Evolutionary conservation across 2,329 filamentous ascomycete genomes (phyloP).

Genomic region (Botrytis deweyae): DNA sequence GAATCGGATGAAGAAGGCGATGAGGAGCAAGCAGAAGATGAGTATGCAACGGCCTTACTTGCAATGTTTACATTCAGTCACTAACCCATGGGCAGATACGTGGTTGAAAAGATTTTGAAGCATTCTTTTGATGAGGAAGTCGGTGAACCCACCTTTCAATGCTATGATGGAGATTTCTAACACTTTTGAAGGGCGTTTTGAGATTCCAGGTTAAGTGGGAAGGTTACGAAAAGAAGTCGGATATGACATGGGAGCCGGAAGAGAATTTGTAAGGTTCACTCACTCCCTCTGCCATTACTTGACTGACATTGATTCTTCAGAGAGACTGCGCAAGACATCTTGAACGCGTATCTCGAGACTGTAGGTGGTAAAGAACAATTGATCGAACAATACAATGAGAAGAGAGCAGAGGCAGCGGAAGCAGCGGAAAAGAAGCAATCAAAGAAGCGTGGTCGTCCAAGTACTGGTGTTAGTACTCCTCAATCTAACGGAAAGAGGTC

Average conservation of each 20-base stretch:
- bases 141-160: slow-evolving; percentile 30
- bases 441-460: slow-evolving; percentile 58
- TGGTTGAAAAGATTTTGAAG: slow-evolving; percentile 70
- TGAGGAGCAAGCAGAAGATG: slow-evolving; percentile 44
- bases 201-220: slow-evolving; percentile 79
- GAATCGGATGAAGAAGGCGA: slow-evolving; percentile 39
- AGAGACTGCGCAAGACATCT: slow-evolving; percentile 57
- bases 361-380: slow-evolving; percentile 64
- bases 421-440: slow-evolving; percentile 47
- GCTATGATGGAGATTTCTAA: slow-evolving; percentile 11
- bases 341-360: slow-evolving; percentile 61
- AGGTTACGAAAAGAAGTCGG: slow-evolving; percentile 67
- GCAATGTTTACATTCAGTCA: slow-evolving; percentile 27
- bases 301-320: slow-evolving; percentile 40
- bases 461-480: slow-evolving; percentile 38
- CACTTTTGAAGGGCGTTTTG: slow-evolving; percentile 43
- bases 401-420: slow-evolving; percentile 30
- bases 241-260: slow-evolving; percentile 78
- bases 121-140: slow-evolving; percentile 62
- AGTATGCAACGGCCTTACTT: slow-evolving; percentile 41
- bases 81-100: slow-evolving; percentile 51
- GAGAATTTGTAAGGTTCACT: slow-evolving; percentile 58
- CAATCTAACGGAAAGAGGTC: slow-evolving; percentile 33
- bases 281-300: slow-evolving; percentile 9
- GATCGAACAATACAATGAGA: slow-evolving; percentile 46